Evolutionary conservation across 345 rosid species (phyloP), one percentile per base, ranked within the genome.

Genomic region (Eutrema heterophyllum): DNA sequence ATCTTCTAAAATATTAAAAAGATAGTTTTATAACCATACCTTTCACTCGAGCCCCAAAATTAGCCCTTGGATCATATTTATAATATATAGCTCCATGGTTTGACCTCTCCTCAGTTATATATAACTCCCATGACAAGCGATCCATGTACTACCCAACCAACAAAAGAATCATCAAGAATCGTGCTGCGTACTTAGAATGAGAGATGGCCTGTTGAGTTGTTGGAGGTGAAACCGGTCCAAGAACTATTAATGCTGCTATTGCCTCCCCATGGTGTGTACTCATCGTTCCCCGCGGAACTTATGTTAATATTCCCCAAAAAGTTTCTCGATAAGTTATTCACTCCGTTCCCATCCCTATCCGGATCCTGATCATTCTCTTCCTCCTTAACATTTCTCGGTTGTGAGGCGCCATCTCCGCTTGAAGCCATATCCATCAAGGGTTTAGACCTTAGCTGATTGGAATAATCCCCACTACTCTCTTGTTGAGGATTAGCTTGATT

Each of bases 91-190:
- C 64, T 52, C 63, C 63, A 55, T 43, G 68, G 33, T 75, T 52
- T 75, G 50, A 60, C 44, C 46, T 60, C 36, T 48, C 60, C 21
- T 40, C 67, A 14, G 29, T 48, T 38, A 29, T 39, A 59, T 59
- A 63, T 52, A 75, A 16, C 64, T 52, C 64, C 24, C 58, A 68
- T 62, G 48, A 61, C n/a, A 33, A 68, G 38, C 13, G 73, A 51
- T 21, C 73, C 45, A 69, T 69, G 46, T 54, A 70, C 52, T 69
- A 54, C 71, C 75, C 75, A 69, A 70, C 71, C 80, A 76, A 76
- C 79, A 76, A 76, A 76, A 76, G 60, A 76, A 70, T 76, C 71
- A 76, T 44, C 71, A 63, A 76, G 72, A 50, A 65, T n/a, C 41
- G 24, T 13, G 8, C 38, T 41, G 55, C 56, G 53, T 54, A 45